Percentiles rank a stretch among this genome's conserved stretches.
Conservation (phyloP, 768 basidiomycete species). For the Tulasnella sp. region DNA sequence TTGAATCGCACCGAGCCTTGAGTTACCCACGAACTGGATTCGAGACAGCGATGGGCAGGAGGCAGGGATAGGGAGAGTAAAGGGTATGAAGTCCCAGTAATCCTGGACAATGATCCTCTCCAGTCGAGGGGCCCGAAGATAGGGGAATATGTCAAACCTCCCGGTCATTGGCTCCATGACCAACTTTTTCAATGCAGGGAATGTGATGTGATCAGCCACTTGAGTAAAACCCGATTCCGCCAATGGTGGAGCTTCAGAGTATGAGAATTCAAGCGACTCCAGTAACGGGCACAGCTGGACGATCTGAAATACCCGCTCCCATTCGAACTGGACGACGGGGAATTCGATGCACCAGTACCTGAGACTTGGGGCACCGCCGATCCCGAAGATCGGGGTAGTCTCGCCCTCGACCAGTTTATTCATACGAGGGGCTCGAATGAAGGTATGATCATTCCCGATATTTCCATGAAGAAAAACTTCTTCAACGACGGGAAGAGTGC, state of each 20-base stretch:
- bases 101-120: background rate
- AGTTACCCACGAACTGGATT: background rate
- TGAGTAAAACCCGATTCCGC: background rate
- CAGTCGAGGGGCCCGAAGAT: background rate
- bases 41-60: background rate
- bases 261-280: background rate
- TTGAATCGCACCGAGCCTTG: background rate
- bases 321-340: background rate
- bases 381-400: background rate
- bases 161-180: background rate
- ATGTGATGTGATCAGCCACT: background rate
- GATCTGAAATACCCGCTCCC: background rate
- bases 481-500: background rate
- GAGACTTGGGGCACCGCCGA: background rate
- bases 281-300: background rate
- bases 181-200: background rate
- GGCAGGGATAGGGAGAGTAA: background rate
- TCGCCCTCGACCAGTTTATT: background rate
- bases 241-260: background rate
- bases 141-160: background rate
- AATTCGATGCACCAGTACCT: background rate
- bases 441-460: background rate
- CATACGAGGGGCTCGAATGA: background rate
- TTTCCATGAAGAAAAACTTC: background rate
- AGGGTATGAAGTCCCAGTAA: background rate